Evolutionary conservation across 306 rosid species (phyloP), one percentile per base, ranked within the genome.

Genomic region (Albizia julibrissin): DNA sequence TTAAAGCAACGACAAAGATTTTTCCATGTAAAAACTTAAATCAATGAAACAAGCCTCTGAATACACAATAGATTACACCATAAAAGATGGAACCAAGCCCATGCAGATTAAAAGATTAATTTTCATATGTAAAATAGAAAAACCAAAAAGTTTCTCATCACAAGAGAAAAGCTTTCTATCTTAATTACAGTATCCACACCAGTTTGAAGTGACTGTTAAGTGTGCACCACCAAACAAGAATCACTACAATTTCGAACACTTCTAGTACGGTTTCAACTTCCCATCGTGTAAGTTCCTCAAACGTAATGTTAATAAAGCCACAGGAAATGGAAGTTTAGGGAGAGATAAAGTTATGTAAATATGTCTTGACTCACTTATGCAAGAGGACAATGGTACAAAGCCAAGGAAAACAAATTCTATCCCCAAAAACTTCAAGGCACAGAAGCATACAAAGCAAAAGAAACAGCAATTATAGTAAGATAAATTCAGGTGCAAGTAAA

Each of bases 41-140:
- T 69, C 50, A 46, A 79, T 74, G 39, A 78, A 68, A 47, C 37
- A 58, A 72, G 49, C 47, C 69, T 44, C 46, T 44, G 52, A 72
- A 46, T 3, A 83, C 8, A 24, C 34, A 64, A 56, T 71, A 52
- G n/a, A 86, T 71, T 75, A 73, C 33, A 43, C 64, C 62, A 65
- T 77, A 64, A 64, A 76, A 54, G 24, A 46, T 44, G 66, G 56
- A 74, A 78, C 37, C 31, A 43, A 14, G 54, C 40, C 62, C 61
- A 42, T 74, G 47, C 76, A 74, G 40, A 69, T 21, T 75, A 59
- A 67, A 8, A 87, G 76, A 81, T 42, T 33, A 69, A 69, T 19
- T 69, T 37, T 33, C 75, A 72, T 69, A 52, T 8, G 9, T n/a
- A 52, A 61, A 22, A 66, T 0, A 27, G n/a, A 61, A 29, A 31